Evolutionary conservation across 1,284 basidiomycete genomes (phyloP).

Genomic region (Cutaneotrichosporon sp.): DNA sequence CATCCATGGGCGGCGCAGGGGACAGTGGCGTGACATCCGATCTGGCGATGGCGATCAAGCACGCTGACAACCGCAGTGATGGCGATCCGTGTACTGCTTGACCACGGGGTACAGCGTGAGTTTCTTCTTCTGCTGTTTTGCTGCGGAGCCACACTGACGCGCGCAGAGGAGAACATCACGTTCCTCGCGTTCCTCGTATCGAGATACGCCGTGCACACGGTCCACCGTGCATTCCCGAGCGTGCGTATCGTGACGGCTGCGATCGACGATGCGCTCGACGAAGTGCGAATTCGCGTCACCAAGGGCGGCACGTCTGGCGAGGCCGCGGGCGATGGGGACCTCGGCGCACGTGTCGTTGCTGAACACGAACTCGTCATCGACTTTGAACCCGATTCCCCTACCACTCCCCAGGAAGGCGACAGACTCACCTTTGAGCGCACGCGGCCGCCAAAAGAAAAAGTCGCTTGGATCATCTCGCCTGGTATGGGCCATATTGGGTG

Average conservation of each 20-base stretch:
- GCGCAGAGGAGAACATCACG: slow-evolving; percentile 70
- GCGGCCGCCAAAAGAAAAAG: slow-evolving; percentile 23
- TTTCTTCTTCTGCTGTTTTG: not conserved
- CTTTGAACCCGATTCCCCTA: slow-evolving; percentile 8
- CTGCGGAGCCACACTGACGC: slow-evolving; percentile 8
- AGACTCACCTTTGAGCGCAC: no score
- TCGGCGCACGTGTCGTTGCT: slow-evolving; percentile 22
- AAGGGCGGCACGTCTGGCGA: slow-evolving; percentile 28
- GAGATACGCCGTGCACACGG: slow-evolving; percentile 67
- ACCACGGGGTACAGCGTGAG: slow-evolving; percentile 72
- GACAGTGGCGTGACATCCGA: no score
- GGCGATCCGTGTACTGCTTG: slow-evolving; percentile 90
- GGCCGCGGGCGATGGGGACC: slow-evolving; percentile 41
- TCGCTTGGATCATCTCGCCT: slow-evolving; percentile 45
- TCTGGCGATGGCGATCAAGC: not conserved
- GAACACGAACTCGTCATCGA: slow-evolving; percentile 6
- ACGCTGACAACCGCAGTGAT: slow-evolving; percentile 53
- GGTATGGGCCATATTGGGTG: slow-evolving; percentile 47
- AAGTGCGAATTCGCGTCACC: slow-evolving; percentile 37
- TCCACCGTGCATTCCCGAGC: slow-evolving; percentile 72
- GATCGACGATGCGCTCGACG: slow-evolving; percentile 55
- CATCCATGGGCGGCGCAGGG: no score
- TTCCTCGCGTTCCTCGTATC: slow-evolving; percentile 87
- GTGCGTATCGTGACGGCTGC: slow-evolving; percentile 77
- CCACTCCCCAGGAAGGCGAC: no score